Percentiles rank a stretch among this genome's conserved stretches.
Evolutionary conservation across 192 early-diverging fungal genomes (phyloP).

Genomic region (Coemansia sp.): DNA sequence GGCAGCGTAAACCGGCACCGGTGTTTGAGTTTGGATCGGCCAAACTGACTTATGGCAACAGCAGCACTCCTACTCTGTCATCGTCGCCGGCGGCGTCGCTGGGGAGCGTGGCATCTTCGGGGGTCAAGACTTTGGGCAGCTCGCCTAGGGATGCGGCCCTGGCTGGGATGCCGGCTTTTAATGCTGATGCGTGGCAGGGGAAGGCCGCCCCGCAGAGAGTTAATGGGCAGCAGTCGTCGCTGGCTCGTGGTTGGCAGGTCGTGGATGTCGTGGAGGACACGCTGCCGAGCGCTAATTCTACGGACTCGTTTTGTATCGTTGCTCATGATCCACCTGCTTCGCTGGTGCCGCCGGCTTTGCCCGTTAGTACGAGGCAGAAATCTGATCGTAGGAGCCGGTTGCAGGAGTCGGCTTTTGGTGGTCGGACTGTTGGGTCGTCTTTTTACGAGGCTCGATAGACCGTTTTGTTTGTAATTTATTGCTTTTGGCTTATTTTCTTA

Average conservation of each 20-base stretch:
- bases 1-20: slow-evolving; percentile 35
- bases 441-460: not conserved
- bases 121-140: not conserved
- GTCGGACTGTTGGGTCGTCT: not conserved
- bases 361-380: slow-evolving; percentile 4
- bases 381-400: not conserved
- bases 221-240: slow-evolving; percentile 1
- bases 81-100: slow-evolving; percentile 10
- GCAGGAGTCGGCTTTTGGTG: not conserved
- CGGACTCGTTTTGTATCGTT: slow-evolving; percentile 46
- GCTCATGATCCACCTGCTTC: slow-evolving; percentile 13
- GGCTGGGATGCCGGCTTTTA: not conserved
- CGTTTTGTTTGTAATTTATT: not conserved
- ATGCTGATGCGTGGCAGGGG: slow-evolving; percentile 10
- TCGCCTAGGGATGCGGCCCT: not conserved
- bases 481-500: not conserved
- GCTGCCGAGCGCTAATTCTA: slow-evolving; percentile 31
- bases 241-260: slow-evolving; percentile 25
- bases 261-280: slow-evolving; percentile 13
- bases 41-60: slow-evolving; percentile 29
- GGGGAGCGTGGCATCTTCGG: not conserved
- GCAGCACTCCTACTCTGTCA: not conserved
- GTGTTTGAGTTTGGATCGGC: slow-evolving; percentile 49
- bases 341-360: not conserved
- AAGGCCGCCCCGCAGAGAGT: not conserved